Conservation (phyloP, 306 rosid genomes). For the Senna siamea region DNA sequence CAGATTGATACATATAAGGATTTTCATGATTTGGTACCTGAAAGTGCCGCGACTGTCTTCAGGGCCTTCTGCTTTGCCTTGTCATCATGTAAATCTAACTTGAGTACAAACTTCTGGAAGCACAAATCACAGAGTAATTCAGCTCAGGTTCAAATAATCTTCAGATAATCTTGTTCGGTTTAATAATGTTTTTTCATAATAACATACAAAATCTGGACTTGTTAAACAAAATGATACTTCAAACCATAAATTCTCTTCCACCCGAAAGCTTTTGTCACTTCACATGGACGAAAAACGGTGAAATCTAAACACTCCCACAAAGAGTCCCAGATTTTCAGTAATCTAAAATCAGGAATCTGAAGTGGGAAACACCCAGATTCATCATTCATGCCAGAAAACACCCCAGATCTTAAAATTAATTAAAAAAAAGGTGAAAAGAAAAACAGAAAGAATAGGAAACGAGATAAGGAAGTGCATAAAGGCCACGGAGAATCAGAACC, state of each 20-base stretch:
- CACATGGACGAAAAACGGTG: background rate
- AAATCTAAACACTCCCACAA: conserved; percentile 7
- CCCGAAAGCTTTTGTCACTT: too few relatives aligned
- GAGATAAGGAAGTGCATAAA: conserved; percentile 25
- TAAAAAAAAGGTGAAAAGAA: background rate
- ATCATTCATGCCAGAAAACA: conserved; percentile 19
- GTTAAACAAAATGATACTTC: conserved; percentile 15
- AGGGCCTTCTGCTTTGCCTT: conserved; percentile 92
- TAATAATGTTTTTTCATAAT: background rate
- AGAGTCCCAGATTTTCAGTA: conserved; percentile 18
- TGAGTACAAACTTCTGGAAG: conserved; percentile 75
- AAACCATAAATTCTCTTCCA: background rate
- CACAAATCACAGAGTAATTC: conserved; percentile 41
- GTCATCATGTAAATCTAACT: conserved; percentile 76
- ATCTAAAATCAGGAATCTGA: conserved; percentile 36
- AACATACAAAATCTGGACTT: conserved; percentile 29
- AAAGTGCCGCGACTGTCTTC: conserved; percentile 80
- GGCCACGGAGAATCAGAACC: conserved; percentile 40
- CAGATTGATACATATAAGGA: background rate
- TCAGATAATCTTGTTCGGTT: conserved; percentile 15
- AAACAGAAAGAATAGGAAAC: background rate
- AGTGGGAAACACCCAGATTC: conserved; percentile 32
- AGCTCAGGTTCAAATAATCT: conserved; percentile 38
- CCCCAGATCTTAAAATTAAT: conserved; percentile 19
- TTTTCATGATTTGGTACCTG: conserved; percentile 58